A percentile compares a stretch with the other conserved stretches of the same genome.
Evolutionary conservation across 371 early-diverging fungal genomes (phyloP).

Genomic region (Massospora cicadina): DNA sequence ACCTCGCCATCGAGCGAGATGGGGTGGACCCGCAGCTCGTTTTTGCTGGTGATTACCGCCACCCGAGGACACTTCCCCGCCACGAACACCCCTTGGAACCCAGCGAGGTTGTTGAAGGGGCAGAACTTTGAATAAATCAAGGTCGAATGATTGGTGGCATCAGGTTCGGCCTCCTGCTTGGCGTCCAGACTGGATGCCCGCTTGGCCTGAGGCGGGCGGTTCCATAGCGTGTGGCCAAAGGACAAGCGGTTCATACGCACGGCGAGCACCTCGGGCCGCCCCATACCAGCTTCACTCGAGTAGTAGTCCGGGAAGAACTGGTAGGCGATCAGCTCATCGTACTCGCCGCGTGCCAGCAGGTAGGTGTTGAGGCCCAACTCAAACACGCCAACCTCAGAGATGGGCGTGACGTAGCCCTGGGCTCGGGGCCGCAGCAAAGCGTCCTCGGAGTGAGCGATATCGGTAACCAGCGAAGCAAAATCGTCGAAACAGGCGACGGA

Average conservation of each 20-base stretch:
- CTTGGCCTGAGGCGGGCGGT: neutral
- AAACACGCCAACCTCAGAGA: neutral
- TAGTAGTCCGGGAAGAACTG: neutral
- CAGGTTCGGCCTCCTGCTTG: too few relatives aligned
- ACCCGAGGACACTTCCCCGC: slow-evolving; percentile 62
- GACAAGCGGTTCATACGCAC: neutral
- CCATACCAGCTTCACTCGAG: neutral
- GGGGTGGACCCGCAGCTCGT: slow-evolving; percentile 60
- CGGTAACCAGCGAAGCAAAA: neutral
- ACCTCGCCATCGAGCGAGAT: slow-evolving; percentile 45
- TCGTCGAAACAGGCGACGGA: neutral
- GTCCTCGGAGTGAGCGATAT: neutral
- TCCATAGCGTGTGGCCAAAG: neutral
- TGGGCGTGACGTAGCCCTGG: neutral
- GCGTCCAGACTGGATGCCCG: too few relatives aligned
- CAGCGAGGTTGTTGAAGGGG: neutral
- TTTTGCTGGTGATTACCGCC: slow-evolving; percentile 50
- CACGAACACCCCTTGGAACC: slow-evolving; percentile 57
- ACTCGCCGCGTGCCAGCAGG: neutral
- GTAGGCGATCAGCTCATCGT: neutral
- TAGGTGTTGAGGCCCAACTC: slow-evolving; percentile 1
- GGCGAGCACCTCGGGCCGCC: neutral
- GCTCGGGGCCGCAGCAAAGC: neutral
- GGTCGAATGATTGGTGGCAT: neutral
- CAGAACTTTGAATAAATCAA: neutral